Conservation (phyloP, 2,329 filamentous ascomycete species). For the Capronia americana region DNA sequence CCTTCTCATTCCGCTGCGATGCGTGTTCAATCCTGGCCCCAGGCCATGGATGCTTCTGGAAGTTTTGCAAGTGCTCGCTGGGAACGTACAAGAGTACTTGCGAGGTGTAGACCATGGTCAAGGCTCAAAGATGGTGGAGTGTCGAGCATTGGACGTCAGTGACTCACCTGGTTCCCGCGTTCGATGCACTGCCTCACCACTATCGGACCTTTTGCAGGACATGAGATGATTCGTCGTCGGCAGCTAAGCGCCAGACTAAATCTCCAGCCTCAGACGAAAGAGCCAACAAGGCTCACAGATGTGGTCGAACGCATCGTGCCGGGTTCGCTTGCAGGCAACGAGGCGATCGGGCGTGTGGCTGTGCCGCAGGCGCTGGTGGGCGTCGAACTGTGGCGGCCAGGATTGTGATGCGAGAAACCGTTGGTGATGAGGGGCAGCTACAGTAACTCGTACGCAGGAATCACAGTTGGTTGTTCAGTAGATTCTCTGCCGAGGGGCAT, state of each 20-base stretch:
- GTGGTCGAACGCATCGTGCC: background rate
- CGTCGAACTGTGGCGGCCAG: background rate
- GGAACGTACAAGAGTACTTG: background rate
- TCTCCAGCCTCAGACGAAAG: background rate
- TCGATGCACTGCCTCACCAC: background rate
- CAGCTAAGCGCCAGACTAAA: slow-evolving; percentile 1
- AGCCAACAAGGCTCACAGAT: background rate
- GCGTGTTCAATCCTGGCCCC: background rate
- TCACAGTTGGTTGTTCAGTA: background rate
- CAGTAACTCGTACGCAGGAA: too few relatives aligned
- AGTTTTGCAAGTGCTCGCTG: background rate
- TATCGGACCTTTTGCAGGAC: background rate
- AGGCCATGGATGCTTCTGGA: slow-evolving; percentile 1
- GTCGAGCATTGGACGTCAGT: background rate
- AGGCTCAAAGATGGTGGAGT: background rate
- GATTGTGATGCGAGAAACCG: too few relatives aligned
- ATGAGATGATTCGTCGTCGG: background rate
- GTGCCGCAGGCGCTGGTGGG: background rate
- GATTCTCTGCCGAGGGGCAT: too few relatives aligned
- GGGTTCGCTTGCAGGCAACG: background rate
- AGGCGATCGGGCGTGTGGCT: background rate
- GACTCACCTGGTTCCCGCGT: background rate
- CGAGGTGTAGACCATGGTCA: background rate
- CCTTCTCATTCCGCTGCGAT: background rate
- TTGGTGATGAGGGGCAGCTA: too few relatives aligned